Evolutionary conservation across 371 early-diverging fungal species (phyloP).

Genomic region (Rhizopus arrhizus): DNA sequence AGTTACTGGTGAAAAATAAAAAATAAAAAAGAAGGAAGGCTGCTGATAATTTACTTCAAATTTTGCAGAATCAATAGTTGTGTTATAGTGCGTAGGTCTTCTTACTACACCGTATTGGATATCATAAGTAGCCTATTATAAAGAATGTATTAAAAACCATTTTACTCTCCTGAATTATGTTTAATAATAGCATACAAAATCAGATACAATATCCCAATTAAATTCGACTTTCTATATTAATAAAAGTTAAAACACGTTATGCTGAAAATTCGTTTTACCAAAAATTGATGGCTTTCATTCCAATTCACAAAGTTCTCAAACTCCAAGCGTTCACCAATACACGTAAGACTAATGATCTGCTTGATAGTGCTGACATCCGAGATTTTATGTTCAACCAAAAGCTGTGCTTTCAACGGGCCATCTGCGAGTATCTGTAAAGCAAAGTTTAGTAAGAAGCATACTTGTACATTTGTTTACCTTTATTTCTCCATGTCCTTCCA

Average conservation of each 20-base stretch:
- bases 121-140: constrained; percentile 84
- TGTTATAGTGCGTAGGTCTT: constrained; percentile 94
- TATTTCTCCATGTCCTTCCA: constrained; percentile 33
- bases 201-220: constrained; percentile 79
- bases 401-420: constrained; percentile 56
- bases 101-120: constrained; percentile 91
- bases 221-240: constrained; percentile 86
- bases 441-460: background rate
- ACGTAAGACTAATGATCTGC: constrained; percentile 76
- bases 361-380: constrained; percentile 65
- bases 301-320: constrained; percentile 88
- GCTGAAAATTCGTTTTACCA: constrained; percentile 46
- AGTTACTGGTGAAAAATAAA: background rate
- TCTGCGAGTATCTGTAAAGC: constrained; percentile 32
- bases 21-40: no score
- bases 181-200: constrained; percentile 52
- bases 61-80: constrained; percentile 88
- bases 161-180: background rate
- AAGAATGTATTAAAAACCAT: background rate
- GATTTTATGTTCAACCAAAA: constrained; percentile 67
- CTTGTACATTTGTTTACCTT: background rate
- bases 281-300: constrained; percentile 87
- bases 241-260: background rate
- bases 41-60: constrained; percentile 37
- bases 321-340: constrained; percentile 69